A percentile compares a stretch with the other conserved stretches of the same genome.
These are phyloP conservation scores for Elasticomyces elasticus DNA, from an alignment of 495 filamentous ascomycete genomes.

Conservation along the genomic window DNA sequence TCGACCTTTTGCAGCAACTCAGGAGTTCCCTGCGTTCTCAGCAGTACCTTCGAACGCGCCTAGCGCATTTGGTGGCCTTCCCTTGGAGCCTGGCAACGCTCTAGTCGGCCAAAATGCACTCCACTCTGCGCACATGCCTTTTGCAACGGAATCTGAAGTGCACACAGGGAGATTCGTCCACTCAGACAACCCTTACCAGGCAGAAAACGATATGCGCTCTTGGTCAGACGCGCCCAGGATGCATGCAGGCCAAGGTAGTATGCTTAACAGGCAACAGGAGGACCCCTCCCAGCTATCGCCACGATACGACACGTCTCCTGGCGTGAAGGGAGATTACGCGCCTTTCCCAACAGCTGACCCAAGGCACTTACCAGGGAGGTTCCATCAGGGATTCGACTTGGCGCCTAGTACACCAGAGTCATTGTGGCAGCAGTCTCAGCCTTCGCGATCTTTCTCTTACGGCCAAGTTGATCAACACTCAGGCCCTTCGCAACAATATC, in stretches of 20 bases:
- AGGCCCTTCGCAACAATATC: background rate
- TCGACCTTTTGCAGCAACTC: background rate
- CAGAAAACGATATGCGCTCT: background rate
- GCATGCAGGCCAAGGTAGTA: background rate
- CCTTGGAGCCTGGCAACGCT: slow-evolving; percentile 8
- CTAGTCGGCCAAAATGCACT: background rate
- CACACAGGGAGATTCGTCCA: background rate
- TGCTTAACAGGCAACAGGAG: background rate
- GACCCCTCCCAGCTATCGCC: background rate
- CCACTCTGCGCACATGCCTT: background rate
- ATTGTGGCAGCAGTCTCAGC: background rate
- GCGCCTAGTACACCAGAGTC: background rate
- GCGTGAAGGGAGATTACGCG: background rate
- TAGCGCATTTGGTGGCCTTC: background rate
- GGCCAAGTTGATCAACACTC: background rate
- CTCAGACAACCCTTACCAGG: background rate
- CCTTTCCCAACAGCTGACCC: background rate
- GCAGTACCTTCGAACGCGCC: slow-evolving; percentile 14
- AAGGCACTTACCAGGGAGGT: too few relatives aligned
- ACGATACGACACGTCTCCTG: background rate
- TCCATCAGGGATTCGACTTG: background rate
- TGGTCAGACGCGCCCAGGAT: background rate
- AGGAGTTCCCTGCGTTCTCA: slow-evolving; percentile 1
- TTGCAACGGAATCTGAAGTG: background rate
- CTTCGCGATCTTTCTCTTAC: background rate